phyloP scores from a whole-genome alignment of 2,329 filamentous ascomycete genomes.

The Orbilia blumenaviensis region DNA sequence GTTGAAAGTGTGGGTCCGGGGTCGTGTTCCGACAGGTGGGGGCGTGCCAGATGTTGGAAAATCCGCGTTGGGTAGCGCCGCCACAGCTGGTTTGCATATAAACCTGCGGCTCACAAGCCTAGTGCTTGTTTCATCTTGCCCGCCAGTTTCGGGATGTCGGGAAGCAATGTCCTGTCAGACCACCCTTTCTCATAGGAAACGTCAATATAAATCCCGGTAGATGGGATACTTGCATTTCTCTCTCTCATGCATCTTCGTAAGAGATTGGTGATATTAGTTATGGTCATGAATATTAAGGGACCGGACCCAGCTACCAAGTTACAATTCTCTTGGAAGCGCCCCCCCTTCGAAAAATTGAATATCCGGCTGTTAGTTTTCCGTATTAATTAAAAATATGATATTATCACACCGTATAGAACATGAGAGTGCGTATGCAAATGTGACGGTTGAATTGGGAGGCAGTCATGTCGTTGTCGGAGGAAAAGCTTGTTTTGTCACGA shows the following conservation, averaged over 20 bases:
- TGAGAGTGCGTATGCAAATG: neutral
- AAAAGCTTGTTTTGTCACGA: constrained; percentile 51
- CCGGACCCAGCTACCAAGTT: constrained; percentile 39
- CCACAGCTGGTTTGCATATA: neutral
- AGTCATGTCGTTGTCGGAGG: neutral
- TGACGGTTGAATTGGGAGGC: neutral
- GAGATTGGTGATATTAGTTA: constrained; percentile 39
- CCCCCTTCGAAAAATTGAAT: neutral
- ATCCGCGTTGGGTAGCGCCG: constrained; percentile 19
- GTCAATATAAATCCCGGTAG: constrained; percentile 22
- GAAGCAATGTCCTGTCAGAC: constrained; percentile 52
- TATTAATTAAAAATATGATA: neutral
- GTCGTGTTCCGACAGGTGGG: constrained; percentile 39
- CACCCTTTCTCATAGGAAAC: constrained; percentile 6
- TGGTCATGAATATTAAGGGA: neutral
- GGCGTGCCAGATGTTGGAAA: constrained; percentile 35
- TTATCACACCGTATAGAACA: neutral
- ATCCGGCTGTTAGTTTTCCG: neutral
- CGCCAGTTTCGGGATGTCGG: constrained; percentile 52
- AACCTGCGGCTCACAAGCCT: constrained; percentile 32
- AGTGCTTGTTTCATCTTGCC: constrained; percentile 49
- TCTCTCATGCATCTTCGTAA: constrained; percentile 21
- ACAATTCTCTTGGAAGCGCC: constrained; percentile 10
- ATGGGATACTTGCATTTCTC: constrained; percentile 5
- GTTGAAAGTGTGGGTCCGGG: constrained; percentile 39